Evolutionary conservation across 352 stramenopile species (phyloP).

Genomic region (Plasmopara halstedii): DNA sequence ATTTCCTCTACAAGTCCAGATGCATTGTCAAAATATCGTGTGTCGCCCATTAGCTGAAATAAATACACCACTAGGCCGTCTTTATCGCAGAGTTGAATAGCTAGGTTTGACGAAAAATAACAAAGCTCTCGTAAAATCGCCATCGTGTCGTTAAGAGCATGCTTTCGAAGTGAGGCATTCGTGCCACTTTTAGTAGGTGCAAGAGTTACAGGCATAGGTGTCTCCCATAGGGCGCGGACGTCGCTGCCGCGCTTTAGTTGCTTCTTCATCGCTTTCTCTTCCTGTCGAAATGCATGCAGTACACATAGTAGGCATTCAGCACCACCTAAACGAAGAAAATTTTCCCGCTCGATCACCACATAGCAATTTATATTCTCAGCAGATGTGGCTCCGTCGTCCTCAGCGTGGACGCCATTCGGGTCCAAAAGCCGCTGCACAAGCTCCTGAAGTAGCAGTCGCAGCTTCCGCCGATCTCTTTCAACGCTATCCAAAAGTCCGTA

Average conservation of each 20-base stretch:
- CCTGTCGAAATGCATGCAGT: constrained; percentile 52
- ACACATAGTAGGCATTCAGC: constrained; percentile 70
- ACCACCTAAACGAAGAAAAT: constrained; percentile 62
- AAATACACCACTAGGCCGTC: constrained; percentile 88
- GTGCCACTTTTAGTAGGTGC: constrained; percentile 30
- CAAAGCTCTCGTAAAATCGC: constrained; percentile 72
- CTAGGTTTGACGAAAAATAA: constrained; percentile 68
- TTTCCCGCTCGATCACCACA: constrained; percentile 47
- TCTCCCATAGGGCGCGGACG: constrained; percentile 51
- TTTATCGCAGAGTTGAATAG: constrained; percentile 66
- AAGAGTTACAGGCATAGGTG: constrained; percentile 26
- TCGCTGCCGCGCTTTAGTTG: constrained; percentile 17
- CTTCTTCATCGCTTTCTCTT: constrained; percentile 21
- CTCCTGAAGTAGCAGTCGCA: constrained; percentile 61
- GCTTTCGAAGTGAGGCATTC: constrained; percentile 40
- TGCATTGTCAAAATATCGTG: constrained; percentile 87
- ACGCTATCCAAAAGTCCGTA: constrained; percentile 49
- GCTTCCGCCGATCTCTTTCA: constrained; percentile 39
- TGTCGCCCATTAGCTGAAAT: constrained; percentile 89
- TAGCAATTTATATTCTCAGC: constrained; percentile 24
- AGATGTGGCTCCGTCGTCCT: constrained; percentile 1
- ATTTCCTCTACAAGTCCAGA: constrained; percentile 91
- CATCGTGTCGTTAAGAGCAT: constrained; percentile 71
- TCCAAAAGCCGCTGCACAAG: constrained; percentile 65
- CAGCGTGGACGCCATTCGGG: constrained; percentile 44